phyloP scores from a whole-genome alignment of 1,284 basidiomycete genomes.

The Ceratobasidium sp. region DNA sequence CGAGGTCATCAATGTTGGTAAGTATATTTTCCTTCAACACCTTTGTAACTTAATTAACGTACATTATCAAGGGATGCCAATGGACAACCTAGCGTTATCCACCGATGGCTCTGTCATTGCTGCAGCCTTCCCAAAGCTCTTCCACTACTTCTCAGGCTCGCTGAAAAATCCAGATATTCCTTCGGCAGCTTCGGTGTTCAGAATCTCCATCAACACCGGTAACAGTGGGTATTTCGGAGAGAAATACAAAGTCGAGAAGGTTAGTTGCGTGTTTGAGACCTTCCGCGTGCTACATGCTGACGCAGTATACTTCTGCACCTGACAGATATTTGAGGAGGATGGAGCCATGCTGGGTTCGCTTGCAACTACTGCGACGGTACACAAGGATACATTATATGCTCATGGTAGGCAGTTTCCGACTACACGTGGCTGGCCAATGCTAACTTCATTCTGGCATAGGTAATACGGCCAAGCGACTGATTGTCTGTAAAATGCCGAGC shows the following conservation, averaged over 20 bases:
- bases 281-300: slow-evolving; percentile 52
- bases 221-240: slow-evolving; percentile 69
- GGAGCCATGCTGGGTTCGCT: slow-evolving; percentile 12
- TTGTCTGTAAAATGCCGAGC: slow-evolving; percentile 26
- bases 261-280: slow-evolving; percentile 63
- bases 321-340: slow-evolving; percentile 40
- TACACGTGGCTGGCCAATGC: no score
- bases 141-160: slow-evolving; percentile 58
- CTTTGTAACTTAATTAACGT: not conserved
- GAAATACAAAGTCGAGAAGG: slow-evolving; percentile 73
- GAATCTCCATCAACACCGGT: slow-evolving; percentile 68
- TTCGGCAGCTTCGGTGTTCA: slow-evolving; percentile 65
- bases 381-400: slow-evolving; percentile 6
- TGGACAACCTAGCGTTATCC: slow-evolving; percentile 16
- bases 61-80: slow-evolving; percentile 6
- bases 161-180: slow-evolving; percentile 59
- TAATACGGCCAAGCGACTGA: slow-evolving; percentile 1
- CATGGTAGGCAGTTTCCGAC: slow-evolving; percentile 8
- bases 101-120: slow-evolving; percentile 56
- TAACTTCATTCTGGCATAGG: not conserved
- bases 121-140: slow-evolving; percentile 57
- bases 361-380: slow-evolving; percentile 18
- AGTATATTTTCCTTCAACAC: not conserved
- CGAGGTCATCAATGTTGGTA: slow-evolving; percentile 66
- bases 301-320: not conserved